Evolutionary conservation across 495 filamentous ascomycete genomes (phyloP).

Genomic region (Melanomma pulvis-pyrius): DNA sequence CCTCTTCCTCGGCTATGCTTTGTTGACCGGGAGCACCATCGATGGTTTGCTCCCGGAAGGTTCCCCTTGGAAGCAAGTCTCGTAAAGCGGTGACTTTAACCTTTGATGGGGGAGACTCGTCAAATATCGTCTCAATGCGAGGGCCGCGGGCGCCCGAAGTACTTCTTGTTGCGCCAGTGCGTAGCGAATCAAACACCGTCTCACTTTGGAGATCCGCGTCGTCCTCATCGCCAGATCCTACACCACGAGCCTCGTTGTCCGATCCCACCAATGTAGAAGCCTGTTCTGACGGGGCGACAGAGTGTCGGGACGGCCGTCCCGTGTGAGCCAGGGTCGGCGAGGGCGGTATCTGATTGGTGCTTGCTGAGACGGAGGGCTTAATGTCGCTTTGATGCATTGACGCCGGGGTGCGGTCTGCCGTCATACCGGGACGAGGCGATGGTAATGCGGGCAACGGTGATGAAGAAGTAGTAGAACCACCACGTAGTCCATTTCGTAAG

Average conservation of each 20-base stretch:
- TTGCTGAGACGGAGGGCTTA: constrained; percentile 10
- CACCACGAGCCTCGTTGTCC: constrained; percentile 74
- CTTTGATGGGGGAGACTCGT: constrained; percentile 67
- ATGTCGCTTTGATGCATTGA: constrained; percentile 28
- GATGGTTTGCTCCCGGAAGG: constrained; percentile 47
- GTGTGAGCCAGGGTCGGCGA: constrained; percentile 44
- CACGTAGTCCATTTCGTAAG: constrained; percentile 12
- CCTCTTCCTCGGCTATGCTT: constrained; percentile 68
- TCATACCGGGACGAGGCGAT: constrained; percentile 4
- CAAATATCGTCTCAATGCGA: constrained; percentile 84
- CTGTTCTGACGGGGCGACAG: constrained; percentile 64
- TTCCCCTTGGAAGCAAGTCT: constrained; percentile 51
- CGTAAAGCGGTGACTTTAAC: constrained; percentile 63
- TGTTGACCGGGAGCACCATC: constrained; percentile 46
- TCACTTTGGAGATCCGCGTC: constrained; percentile 87
- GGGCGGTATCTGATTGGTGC: constrained; percentile 33
- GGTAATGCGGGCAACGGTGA: constrained; percentile 24
- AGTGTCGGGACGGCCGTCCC: constrained; percentile 39
- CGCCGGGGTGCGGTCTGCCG: constrained; percentile 10
- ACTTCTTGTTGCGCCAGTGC: constrained; percentile 73
- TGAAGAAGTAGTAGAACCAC: constrained; percentile 15
- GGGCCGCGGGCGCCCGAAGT: constrained; percentile 57
- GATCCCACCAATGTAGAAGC: constrained; percentile 82
- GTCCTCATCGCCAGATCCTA: constrained; percentile 78
- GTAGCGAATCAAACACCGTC: constrained; percentile 87